phyloP scores from a whole-genome alignment of 2,329 filamentous ascomycete genomes.

The Pseudogymnoascus sp. region DNA sequence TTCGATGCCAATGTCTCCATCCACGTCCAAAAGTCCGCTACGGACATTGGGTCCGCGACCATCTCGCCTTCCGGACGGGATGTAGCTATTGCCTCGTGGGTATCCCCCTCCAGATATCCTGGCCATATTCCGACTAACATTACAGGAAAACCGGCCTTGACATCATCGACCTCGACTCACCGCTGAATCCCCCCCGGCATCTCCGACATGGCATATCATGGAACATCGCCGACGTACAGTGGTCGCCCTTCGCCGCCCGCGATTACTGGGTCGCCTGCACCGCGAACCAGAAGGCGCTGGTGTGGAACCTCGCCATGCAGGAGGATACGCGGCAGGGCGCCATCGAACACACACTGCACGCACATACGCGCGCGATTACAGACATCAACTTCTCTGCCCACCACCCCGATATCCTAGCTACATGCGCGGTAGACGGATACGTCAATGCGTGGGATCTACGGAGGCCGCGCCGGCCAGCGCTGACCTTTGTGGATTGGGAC shows the following conservation, averaged over 20 bases:
- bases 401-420: conserved; percentile 79
- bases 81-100: conserved; percentile 72
- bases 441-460: conserved; percentile 89
- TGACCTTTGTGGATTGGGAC: conserved; percentile 87
- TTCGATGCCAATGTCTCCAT: conserved; percentile 81
- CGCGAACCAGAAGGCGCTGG: conserved; percentile 85
- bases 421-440: conserved; percentile 86
- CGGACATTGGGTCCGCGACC: conserved; percentile 70
- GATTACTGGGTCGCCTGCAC: conserved; percentile 93
- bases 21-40: conserved; percentile 51
- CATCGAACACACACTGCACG: conserved; percentile 82
- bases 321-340: conserved; percentile 57
- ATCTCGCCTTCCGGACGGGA: conserved; percentile 89
- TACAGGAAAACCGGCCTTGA: conserved; percentile 65
- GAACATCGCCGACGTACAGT: conserved; percentile 93
- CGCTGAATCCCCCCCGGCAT: conserved; percentile 76
- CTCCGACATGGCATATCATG: conserved; percentile 83
- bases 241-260: conserved; percentile 83
- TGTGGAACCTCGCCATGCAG: conserved; percentile 79
- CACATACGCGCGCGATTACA: conserved; percentile 80
- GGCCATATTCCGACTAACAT: neutral
- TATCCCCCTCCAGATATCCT: conserved; percentile 11
- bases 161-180: conserved; percentile 85
- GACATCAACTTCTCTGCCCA: conserved; percentile 95
- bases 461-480: conserved; percentile 59